Evolutionary conservation across 164 flowering plant genomes (phyloP), one percentile per base, ranked within the genome.

Genomic region (Berberis vulgaris): DNA sequence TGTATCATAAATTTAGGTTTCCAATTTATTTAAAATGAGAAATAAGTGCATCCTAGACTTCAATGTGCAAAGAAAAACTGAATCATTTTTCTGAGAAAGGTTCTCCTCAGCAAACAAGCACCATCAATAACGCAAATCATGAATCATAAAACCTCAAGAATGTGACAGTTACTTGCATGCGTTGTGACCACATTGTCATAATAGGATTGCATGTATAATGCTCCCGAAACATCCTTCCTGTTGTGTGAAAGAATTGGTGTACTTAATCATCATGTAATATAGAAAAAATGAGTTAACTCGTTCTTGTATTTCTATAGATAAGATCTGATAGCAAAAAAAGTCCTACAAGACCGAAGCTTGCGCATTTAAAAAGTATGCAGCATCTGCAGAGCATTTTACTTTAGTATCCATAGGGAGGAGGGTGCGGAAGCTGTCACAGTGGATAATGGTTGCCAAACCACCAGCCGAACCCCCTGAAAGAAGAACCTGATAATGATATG

Each of bases 381-480:
- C 98, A 81, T 93, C 98, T 10, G 95, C 58, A n/a, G 89, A 74
- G 80, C 97, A 91, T 72, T 95, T 95, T 43, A 91, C 96, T 79
- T 82, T 87, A 52, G 92, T 65, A 54, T 75, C 67, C 64, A 53
- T 41, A 9, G 96, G 99, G 2, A 95, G 57, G 6, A 87, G 83
- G 59, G 80, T 68, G 43, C 72, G 76, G 71, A 91, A 91, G 60
- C 65, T 78, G 74, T 95, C 99, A 73, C 99, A 95, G 64, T 87
- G 93, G 71, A 89, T 73, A 67, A 95, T 86, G 49, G 92, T 61
- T 46, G 97, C 67, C 79, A 95, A 78, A 67, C 97, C 99, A 67
- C 97, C 99, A 71, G 99, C 97, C 4, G 99, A 95, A 76, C 97
- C 89, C 46, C 99, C 99, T 57, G 99, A 86, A 41, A 95, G 82